Conservation (phyloP, 441 rosid genomes). For the Populus tomentosa region DNA sequence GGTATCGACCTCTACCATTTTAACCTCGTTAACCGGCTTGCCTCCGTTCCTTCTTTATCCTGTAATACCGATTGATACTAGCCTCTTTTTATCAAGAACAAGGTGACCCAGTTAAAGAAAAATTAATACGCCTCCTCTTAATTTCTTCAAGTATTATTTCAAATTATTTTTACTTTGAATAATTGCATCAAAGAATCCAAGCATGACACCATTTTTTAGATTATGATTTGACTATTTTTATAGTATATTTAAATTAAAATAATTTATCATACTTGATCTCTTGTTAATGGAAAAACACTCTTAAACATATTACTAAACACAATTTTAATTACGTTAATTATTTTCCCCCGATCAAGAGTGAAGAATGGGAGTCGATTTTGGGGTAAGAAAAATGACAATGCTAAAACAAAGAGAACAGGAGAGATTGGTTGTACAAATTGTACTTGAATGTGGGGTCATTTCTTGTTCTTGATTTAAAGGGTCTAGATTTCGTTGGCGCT, state of each 20-base stretch:
- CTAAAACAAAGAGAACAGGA: not conserved
- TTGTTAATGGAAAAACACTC: too few relatives aligned
- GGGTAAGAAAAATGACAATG: not conserved
- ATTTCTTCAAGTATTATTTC: too few relatives aligned
- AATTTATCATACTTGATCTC: too few relatives aligned
- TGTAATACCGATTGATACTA: not conserved
- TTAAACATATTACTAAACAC: too few relatives aligned
- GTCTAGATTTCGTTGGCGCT: constrained; percentile 6
- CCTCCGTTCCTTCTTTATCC: not conserved
- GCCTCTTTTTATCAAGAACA: not conserved
- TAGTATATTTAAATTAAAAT: too few relatives aligned
- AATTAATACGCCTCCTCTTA: not conserved
- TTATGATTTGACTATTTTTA: not conserved
- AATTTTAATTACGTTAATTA: too few relatives aligned
- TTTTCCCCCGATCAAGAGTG: not conserved
- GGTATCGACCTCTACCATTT: not conserved
- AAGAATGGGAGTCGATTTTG: not conserved
- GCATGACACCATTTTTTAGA: too few relatives aligned
- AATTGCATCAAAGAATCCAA: not conserved
- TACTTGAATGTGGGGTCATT: not conserved
- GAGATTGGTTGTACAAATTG: not conserved
- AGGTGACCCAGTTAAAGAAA: not conserved
- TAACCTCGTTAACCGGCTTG: not conserved
- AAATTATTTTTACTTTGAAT: not conserved
- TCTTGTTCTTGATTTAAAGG: constrained; percentile 3